Evolutionary conservation across 2,329 filamentous ascomycete genomes (phyloP), one percentile per base, ranked within the genome.

Genomic region (Aureobasidium uvarum): DNA sequence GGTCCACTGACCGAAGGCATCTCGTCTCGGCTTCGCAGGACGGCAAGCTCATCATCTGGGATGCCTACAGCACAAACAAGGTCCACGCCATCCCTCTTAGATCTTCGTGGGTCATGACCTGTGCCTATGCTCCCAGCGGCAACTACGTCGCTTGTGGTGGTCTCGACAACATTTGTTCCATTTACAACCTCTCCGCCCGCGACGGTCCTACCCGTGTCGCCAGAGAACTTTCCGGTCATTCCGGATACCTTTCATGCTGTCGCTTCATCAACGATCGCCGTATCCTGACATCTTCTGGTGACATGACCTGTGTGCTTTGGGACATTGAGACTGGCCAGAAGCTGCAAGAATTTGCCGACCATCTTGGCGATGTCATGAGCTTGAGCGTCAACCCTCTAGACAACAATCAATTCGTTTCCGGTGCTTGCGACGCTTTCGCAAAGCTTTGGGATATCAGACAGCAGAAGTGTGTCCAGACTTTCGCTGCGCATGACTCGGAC

Each of bases 261-360:
- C 90, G 95, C 70, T 99, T 99, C 79, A 96, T 98, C 83, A 98
- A 96, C 78, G 95, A 99, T 81, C 89, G 95, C 75, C 92, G 92
- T 75, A 98, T 99, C 74, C 87, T 99, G 70, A 99, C 95, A 67
- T 98, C 95, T 0, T 99, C 95, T 2, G 95, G 95, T 69, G 95
- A 99, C 77, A 99, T 99, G 95, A 99, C 95, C 62, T 99, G 95
- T 79, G 97, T 98, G 89, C 91, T 98, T 75, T 99, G 95, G 95
- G 95, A 99, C 81, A 94, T 99, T 70, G 95, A 99, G 81, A 96
- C 94, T 0, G 95, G 95, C 66, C 92, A 93, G 70, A 97, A 97
- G 82, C 90, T 96, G 48, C 96, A 93, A 75, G 95, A 99, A 78
- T 99, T 98, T 72, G 95, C 95, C 74, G 95, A 99, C 80, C 95